Base-by-base conservation (phyloP, 805 yeast species). In the Barnettozyma californica region DNA sequence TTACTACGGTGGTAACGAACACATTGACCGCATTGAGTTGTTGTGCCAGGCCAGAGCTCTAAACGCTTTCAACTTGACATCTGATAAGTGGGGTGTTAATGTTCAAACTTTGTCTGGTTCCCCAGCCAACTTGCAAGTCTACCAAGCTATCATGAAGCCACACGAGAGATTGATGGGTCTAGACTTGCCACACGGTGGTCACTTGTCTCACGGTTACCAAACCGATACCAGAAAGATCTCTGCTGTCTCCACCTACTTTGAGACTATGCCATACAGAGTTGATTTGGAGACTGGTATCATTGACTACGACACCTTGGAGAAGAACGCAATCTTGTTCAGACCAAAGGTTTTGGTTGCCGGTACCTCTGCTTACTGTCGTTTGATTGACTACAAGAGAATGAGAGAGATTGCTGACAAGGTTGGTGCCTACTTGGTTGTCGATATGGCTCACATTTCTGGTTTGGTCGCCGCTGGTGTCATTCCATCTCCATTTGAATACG, bases 371-470 rank as follows among this genome's bases (percentile, higher is more conserved):
- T 92, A 92, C 70, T 84, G 94, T 54, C 81, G 98, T 68, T 73
- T 85, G 51, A 83, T 92, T 58, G 97, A 92, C 71, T 92, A 91
- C 77, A 78, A 78, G 67, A 82, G 87, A 73, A 88, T 92, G 89
- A 82, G 85, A 63, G 80, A 83, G 68, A 92, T 92, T 57, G 94
- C 97, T 43, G 92, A 89, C 70, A 83, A 80, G 56, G 95, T 90
- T 56, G 96, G 95, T 57, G 97, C 98, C 44, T 91, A 91, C 69
- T 74, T 92, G 53, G 72, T 92, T 70, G 83, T 88, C 48, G 99
- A 92, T 68, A 92, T 92, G 98, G 97, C 99, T 29, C 99, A 92
- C 69, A 92, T 90, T 55, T 88, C 97, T 21, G 99, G 99, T 58
- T 76, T 92, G 55, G 87, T 92, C 46, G 92, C 99, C 48, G 96